Evolutionary conservation across 2,329 filamentous ascomycete species (phyloP).

Genomic region (Colletotrichum shisoi): DNA sequence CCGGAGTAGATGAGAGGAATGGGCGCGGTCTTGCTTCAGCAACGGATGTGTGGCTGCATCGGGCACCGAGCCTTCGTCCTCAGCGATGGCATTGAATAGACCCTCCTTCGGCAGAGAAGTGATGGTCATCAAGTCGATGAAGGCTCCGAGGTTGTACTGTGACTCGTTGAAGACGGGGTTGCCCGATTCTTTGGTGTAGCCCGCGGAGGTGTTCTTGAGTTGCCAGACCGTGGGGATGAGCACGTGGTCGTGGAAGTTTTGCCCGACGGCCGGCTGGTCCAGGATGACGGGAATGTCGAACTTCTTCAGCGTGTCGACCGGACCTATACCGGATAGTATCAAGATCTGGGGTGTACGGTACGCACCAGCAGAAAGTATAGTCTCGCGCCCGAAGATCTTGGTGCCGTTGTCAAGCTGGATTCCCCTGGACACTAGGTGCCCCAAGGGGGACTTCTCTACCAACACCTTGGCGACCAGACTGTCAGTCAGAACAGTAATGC

Average conservation of each 20-base stretch:
- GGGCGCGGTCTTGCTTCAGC: constrained; percentile 40
- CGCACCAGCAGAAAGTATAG: constrained; percentile 57
- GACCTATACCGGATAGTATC: constrained; percentile 61
- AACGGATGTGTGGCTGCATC: constrained; percentile 46
- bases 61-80: constrained; percentile 44
- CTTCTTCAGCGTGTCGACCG: constrained; percentile 51
- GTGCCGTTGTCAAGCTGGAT: constrained; percentile 46
- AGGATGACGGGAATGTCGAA: constrained; percentile 53
- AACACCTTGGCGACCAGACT: constrained; percentile 42
- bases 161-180: constrained; percentile 47
- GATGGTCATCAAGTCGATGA: constrained; percentile 50
- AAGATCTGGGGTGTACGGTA: constrained; percentile 62
- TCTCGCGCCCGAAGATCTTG: constrained; percentile 43
- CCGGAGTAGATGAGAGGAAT: constrained; percentile 16
- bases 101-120: constrained; percentile 44
- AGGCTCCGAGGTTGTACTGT: constrained; percentile 49
- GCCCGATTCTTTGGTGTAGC: constrained; percentile 46
- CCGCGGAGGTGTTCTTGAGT: constrained; percentile 47
- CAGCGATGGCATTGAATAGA: constrained; percentile 46
- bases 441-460: constrained; percentile 7
- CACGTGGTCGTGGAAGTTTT: constrained; percentile 60
- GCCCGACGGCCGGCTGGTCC: constrained; percentile 58
- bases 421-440: constrained; percentile 39
- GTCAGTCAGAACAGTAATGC: constrained; percentile 42
- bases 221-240: constrained; percentile 50